Conservation (phyloP, 75 land plant species). For the Selaginella tamariscina region DNA sequence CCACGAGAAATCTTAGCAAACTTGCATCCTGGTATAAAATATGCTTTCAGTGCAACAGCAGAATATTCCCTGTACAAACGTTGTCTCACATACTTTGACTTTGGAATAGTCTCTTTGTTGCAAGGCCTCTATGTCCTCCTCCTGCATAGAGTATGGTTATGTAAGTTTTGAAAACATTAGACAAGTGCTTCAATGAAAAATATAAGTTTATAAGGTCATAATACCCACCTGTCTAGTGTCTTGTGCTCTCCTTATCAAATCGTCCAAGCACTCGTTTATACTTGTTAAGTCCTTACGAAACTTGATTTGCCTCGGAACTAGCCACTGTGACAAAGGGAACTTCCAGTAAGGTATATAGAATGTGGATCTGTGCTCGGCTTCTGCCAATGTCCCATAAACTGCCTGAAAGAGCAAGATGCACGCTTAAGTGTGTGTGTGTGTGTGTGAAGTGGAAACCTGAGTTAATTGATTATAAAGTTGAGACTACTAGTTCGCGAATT, state of each 20-base stretch:
- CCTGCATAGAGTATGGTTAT: constrained; percentile 42
- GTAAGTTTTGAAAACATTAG: not conserved
- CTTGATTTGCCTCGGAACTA: constrained; percentile 90
- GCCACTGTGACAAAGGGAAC: constrained; percentile 70
- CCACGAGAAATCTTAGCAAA: constrained; percentile 84
- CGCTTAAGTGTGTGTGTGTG: too few relatives aligned
- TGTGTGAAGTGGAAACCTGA: too few relatives aligned
- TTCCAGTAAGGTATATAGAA: constrained; percentile 99
- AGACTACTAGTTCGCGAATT: too few relatives aligned
- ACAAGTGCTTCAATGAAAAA: not conserved
- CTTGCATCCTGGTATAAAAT: constrained; percentile 61
- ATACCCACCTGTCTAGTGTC: constrained; percentile 82
- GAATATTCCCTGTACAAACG: too few relatives aligned
- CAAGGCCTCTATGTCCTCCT: constrained; percentile 84
- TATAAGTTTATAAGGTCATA: not conserved
- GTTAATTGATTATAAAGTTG: too few relatives aligned
- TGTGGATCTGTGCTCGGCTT: constrained; percentile 95
- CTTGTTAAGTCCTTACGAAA: constrained; percentile 68
- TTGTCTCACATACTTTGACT: constrained; percentile 38
- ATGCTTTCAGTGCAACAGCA: not conserved
- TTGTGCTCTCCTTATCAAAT: constrained; percentile 65
- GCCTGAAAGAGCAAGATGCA: too few relatives aligned
- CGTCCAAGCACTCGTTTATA: constrained; percentile 93
- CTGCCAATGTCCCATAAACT: constrained; percentile 95
- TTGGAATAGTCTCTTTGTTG: constrained; percentile 83